Evolutionary conservation across 1,139 yeast genomes (phyloP), one percentile per base, ranked within the genome.

Genomic region (Lodderomyces theae): DNA sequence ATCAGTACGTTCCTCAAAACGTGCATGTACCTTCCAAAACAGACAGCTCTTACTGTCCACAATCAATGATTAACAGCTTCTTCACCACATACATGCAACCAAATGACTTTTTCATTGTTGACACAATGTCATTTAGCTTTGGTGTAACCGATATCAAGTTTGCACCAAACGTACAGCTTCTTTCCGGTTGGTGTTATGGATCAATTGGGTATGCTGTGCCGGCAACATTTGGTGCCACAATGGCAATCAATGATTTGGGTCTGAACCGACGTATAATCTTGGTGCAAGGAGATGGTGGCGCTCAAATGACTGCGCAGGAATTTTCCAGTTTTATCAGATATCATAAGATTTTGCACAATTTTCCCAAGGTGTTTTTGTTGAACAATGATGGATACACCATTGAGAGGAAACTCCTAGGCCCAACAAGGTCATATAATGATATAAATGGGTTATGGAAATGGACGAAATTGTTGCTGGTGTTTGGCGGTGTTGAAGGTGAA

Each of bases 161-260:
- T 42, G 87, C 89, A 29, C 50, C 59, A 18, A 72, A 76, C 42
- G 64, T 70, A 22, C 66, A 66, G 45, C 67, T 74, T 46, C 66
- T 83, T 40, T 71, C 86, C 4, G 95, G 87, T 57, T 74, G 77
- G 41, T 84, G 80, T 54, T 88, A 83, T 57, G 81, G 90, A 1
- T 86, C 95, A 1, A 88, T 88, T 52, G 97, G 97, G 4, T 85
- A 77, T 63, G 89, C 95, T 0, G 67, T 88, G 21, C 96, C 96
- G 1, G 88, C 94, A 3, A 75, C 92, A 1, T 71, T 88, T 36
- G 96, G 96, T 26, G 85, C 80, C 6, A 79, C 86, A 11, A 61
- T 84, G 42, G 95, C 92, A 1, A 68, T 76, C 52, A 69, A 73
- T 42, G 94, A 87, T 54, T 46, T 66, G 41, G 69, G 69, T 6